Evolutionary conservation across 306 rosid genomes (phyloP).

Genomic region (Lagenaria siceraria): DNA sequence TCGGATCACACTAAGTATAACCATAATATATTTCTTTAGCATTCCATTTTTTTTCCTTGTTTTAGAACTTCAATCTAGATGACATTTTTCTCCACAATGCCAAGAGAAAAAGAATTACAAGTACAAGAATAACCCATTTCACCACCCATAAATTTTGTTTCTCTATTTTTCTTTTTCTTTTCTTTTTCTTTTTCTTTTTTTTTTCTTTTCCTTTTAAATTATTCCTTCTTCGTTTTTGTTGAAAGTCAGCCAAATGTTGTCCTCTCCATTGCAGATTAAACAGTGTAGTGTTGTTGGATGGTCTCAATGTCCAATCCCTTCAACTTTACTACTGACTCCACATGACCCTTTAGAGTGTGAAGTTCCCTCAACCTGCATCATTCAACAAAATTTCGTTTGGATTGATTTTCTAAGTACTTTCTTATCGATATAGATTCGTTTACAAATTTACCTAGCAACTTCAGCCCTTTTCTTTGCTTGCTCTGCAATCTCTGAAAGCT

Average conservation of each 20-base stretch:
- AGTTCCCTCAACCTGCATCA: constrained; percentile 58
- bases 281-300: constrained; percentile 23
- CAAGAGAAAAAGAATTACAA: background rate
- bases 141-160: background rate
- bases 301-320: constrained; percentile 6
- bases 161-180: background rate
- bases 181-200: background rate
- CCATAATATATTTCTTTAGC: no score
- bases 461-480: constrained; percentile 83
- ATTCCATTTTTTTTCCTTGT: no score
- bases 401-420: background rate
- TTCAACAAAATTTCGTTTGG: background rate
- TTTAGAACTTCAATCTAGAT: background rate
- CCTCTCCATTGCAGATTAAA: constrained; percentile 1
- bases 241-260: background rate
- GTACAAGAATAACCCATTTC: background rate
- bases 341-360: constrained; percentile 50
- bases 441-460: constrained; percentile 46
- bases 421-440: background rate
- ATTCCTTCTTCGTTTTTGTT: background rate
- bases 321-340: constrained; percentile 5
- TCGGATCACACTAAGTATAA: no score
- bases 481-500: constrained; percentile 54
- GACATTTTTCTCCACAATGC: background rate
- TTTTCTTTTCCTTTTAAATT: background rate